Evolutionary conservation across 1,284 basidiomycete species (phyloP).

Genomic region (Paramarasmius palmivorus): DNA sequence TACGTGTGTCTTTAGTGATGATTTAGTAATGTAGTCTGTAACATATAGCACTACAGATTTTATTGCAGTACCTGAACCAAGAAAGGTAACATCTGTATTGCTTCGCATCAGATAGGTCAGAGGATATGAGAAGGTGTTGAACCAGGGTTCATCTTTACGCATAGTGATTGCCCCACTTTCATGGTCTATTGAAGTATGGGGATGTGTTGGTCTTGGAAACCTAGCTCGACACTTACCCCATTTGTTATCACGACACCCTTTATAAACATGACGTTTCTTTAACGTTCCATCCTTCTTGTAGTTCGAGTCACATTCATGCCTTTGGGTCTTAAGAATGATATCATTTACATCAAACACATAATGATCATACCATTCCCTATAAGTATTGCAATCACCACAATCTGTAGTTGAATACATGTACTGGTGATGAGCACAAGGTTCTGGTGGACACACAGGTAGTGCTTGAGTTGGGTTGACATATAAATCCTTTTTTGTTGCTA

Average conservation of each 20-base stretch:
- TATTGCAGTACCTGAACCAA: no score
- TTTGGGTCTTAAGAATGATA: no score
- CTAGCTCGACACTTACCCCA: conserved; percentile 25
- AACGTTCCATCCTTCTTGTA: no score
- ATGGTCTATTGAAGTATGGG: conserved; percentile 21
- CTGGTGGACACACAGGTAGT: conserved; percentile 14
- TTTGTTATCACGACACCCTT: no score
- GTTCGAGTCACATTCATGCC: no score
- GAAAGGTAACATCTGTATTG: no score
- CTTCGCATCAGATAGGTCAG: background rate
- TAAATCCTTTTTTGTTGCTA: background rate
- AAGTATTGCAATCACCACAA: background rate
- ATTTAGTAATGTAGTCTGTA: no score
- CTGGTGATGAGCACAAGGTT: background rate
- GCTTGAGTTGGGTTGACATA: conserved; percentile 12
- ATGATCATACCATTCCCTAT: conserved; percentile 6
- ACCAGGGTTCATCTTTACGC: conserved; percentile 31
- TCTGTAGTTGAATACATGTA: background rate
- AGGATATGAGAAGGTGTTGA: conserved; percentile 31
- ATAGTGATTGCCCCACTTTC: conserved; percentile 29
- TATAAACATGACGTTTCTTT: no score
- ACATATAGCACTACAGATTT: no score
- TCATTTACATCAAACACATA: conserved; percentile 2
- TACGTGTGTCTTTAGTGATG: no score
- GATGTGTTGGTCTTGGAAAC: conserved; percentile 24